Base-by-base conservation (phyloP, 345 rosid species). In the Acer yangbiense region DNA sequence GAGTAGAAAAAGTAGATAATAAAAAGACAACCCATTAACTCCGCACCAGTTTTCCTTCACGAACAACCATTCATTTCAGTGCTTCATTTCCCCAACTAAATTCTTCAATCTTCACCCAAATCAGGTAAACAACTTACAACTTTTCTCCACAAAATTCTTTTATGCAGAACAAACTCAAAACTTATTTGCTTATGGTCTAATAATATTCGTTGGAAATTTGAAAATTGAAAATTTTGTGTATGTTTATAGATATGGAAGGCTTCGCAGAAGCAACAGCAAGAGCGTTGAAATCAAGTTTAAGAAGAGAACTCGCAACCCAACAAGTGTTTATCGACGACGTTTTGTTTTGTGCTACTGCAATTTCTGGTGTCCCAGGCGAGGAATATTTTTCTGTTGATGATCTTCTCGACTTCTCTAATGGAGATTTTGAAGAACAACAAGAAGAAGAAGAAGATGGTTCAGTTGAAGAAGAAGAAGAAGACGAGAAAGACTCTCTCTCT, bases 381-480 rank as follows among this genome's bases (percentile, higher is more conserved):
- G 94, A 91, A 35, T 35, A 35, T 77, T 90, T 90, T 80, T 86
- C 94, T 2, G 90, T 92, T 60, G 97, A 92, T 39, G 86, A 90
- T 73, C 90, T 92, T 82, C 80, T 92, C 1, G 90, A 92, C 73
- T 88, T 92, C 82, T 89, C 95, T 21, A 66, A 73, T 11, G 87
- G 81, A 46, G 89, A 84, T 58, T 77, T 82, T 17, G 80, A 76
- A 57, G 39, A 35, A 35, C 6, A 35, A 35, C 6, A 35, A 35
- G 0, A 35, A 35, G 6, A 35, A 35, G 35, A 32, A 35, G 39
- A 35, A 35, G 39, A 35, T 4, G 39, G 39, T 35, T 35, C 39
- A 35, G 39, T 35, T 4, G 39, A 35, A 35, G 39, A 35, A 35
- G 39, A 35, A 35, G 87, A 81, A 54, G 74, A 17, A 27, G 7